Base-by-base conservation (phyloP, 768 basidiomycete species). In the Udeniomyces megalosporus region DNA sequence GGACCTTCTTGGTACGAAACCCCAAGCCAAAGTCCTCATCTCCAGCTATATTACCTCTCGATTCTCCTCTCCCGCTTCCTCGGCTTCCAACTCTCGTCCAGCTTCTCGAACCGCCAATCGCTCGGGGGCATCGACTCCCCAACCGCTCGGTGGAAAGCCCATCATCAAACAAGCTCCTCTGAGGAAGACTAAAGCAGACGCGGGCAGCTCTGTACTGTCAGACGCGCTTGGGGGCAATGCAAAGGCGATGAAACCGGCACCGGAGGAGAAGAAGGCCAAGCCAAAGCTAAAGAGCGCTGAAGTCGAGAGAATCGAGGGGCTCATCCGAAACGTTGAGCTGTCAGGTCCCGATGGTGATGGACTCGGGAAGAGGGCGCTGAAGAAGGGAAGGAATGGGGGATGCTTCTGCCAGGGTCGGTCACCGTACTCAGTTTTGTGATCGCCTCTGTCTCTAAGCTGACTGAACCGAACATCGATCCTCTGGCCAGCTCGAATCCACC, bases 401-500 rank as follows among this genome's bases (percentile, higher is more conserved):
- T 65, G 63, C 28, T 65, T 65, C 45, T 65, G 63, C 52, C 52
- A 52, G 52, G 63, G 63, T 60, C 47, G 34, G 57, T 47, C 11
- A 26, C 24, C 46, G 26, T 48, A 2, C 26, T 32, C 17, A 4
- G 28, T 32, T 1, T 12, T 15, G 29, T 28, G 26, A 10, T 44
- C 10, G 45, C 3, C 28, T 50, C 26, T 51, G 31, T n/a, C 2
- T 20, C 49, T 14, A 1, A 15, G 7, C 49, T 35, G 20, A 24
- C 17, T 29, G 45, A 20, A 17, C 24, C 50, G 26, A n/a, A 47
- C 26, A 7, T 35, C 22, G 17, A 28, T 51, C 8, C 8, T 29
- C n/a, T 29, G 0, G 15, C 14, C 58, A 65, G 63, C 57, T 24
- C 63, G 63, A 2, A 48, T 59, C 2, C 63, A 65, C 26, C 49